Evolutionary conservation across 306 rosid genomes (phyloP).

Genomic region (Corylus avellana): DNA sequence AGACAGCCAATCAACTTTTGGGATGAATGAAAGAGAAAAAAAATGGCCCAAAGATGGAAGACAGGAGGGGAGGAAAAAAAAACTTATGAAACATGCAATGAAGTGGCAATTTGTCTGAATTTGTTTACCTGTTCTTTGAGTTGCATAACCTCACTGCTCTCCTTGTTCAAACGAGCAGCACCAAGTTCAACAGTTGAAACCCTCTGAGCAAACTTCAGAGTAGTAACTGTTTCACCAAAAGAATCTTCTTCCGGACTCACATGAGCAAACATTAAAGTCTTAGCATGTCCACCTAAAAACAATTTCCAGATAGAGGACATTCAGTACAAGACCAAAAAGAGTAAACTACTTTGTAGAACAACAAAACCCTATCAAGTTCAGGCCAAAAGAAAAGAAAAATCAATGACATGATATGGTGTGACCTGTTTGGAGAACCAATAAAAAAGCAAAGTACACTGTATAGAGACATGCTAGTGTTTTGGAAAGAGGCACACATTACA

Average conservation of each 20-base stretch:
- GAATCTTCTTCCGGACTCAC: constrained; percentile 91
- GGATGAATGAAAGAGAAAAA: not conserved
- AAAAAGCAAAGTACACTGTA: not conserved
- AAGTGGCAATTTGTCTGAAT: constrained; percentile 3
- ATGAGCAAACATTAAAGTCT: constrained; percentile 96
- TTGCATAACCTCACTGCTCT: constrained; percentile 76
- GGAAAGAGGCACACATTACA: constrained; percentile 11
- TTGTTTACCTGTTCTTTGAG: constrained; percentile 73
- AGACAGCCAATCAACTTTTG: not conserved
- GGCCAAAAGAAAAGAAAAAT: not conserved
- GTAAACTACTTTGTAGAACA: too few relatives aligned
- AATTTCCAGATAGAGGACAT: constrained; percentile 28
- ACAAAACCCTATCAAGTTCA: not conserved
- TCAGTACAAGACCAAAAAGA: constrained; percentile 1
- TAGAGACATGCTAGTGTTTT: not conserved
- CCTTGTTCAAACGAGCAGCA: constrained; percentile 72
- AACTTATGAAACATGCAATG: not conserved
- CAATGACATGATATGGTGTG: not conserved
- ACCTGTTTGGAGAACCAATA: not conserved
- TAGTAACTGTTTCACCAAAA: constrained; percentile 79
- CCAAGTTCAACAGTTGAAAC: constrained; percentile 93
- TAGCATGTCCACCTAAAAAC: constrained; percentile 85
- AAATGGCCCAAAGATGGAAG: not conserved
- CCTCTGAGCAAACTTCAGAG: constrained; percentile 88
- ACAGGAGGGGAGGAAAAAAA: not conserved